Percentiles rank a stretch among this genome's conserved stretches.
These are phyloP conservation scores for Cinnamomum micranthum DNA, from an alignment of 164 flowering plant species.

Conservation along the genomic window DNA sequence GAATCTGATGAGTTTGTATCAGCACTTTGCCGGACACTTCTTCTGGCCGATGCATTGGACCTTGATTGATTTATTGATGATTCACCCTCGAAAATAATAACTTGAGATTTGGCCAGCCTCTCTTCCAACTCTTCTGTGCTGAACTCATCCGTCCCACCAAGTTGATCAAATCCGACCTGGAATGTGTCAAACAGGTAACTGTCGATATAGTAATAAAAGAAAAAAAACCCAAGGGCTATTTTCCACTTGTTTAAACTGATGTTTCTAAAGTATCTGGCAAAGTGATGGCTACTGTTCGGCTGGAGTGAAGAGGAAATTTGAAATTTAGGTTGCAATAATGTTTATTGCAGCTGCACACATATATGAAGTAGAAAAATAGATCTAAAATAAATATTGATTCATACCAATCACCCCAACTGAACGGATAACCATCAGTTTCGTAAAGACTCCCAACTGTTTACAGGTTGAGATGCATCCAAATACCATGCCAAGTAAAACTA, in stretches of 20 bases:
- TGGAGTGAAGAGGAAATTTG: too few species aligned
- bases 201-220: too few species aligned
- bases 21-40: constrained; percentile 69
- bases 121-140: constrained; percentile 90
- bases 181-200: not conserved
- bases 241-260: too few species aligned
- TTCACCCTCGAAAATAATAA: constrained; percentile 73
- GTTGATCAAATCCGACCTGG: constrained; percentile 92
- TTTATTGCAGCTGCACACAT: too few species aligned
- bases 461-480: not conserved
- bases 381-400: too few species aligned
- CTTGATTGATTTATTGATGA: constrained; percentile 36
- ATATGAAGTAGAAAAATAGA: too few species aligned
- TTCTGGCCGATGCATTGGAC: constrained; percentile 32
- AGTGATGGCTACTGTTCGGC: too few species aligned
- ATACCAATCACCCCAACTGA: too few species aligned
- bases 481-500: not conserved
- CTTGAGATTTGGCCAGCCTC: constrained; percentile 78
- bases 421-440: not conserved
- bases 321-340: too few species aligned
- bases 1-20: constrained; percentile 40
- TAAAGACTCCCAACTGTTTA: not conserved
- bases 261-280: too few species aligned
- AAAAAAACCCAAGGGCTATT: too few species aligned
- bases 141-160: constrained; percentile 87